These are phyloP conservation scores for Starmerella vaccinii DNA, from an alignment of 805 yeast genomes.

Conservation along the genomic window DNA sequence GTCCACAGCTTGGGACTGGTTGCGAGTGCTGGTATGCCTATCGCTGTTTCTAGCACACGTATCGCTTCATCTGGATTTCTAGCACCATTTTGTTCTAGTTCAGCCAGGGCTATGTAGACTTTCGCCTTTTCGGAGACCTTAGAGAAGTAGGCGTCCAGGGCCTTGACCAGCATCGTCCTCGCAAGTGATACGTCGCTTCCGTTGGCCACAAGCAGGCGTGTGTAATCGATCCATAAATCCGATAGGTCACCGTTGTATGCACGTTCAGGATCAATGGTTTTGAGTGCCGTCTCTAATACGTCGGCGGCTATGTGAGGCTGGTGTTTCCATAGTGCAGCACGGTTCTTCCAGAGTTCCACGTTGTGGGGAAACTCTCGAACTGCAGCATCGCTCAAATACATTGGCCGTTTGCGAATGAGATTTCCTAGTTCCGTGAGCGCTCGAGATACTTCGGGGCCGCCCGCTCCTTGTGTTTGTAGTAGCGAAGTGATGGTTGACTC, in stretches of 20 bases:
- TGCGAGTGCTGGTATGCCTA: neutral
- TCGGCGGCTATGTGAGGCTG: conserved; percentile 36
- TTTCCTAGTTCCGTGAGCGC: conserved; percentile 33
- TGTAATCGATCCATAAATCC: conserved; percentile 14
- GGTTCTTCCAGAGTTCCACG: conserved; percentile 58
- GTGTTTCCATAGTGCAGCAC: conserved; percentile 40
- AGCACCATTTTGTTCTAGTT: neutral
- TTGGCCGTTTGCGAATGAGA: conserved; percentile 45
- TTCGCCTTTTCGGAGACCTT: neutral
- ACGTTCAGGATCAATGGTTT: conserved; percentile 50
- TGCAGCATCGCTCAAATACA: conserved; percentile 56
- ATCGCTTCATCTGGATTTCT: neutral
- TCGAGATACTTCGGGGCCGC: conserved; percentile 51
- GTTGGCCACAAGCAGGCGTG: conserved; percentile 11
- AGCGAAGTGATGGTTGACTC: conserved; percentile 34
- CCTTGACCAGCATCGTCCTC: neutral
- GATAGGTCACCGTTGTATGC: conserved; percentile 5
- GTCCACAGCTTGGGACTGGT: conserved; percentile 10
- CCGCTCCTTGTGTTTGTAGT: conserved; percentile 40
- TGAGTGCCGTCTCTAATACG: conserved; percentile 56
- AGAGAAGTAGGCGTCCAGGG: neutral
- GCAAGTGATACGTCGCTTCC: conserved; percentile 9
- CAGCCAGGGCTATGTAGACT: conserved; percentile 11
- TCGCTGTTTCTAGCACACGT: conserved; percentile 1
- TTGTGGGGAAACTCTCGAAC: conserved; percentile 52